These are phyloP conservation scores for Lenwebbia sp. DNA, from an alignment of 345 rosid genomes.

Conservation along the genomic window DNA sequence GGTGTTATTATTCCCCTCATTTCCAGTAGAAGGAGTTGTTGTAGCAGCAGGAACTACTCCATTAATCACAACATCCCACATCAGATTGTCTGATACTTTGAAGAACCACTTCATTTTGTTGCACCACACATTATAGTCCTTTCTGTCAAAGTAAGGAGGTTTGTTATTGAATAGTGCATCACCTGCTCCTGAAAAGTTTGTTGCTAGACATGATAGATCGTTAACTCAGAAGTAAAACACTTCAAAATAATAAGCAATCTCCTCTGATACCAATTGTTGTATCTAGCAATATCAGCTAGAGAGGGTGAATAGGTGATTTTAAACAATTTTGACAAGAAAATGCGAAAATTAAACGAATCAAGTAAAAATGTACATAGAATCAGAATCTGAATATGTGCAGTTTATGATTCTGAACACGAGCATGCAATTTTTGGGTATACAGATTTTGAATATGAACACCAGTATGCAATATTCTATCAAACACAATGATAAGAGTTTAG, in stretches of 20 bases:
- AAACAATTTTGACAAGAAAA: too few species aligned
- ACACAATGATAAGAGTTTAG: too few species aligned
- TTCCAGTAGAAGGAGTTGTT: accelerated
- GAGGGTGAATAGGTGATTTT: not conserved
- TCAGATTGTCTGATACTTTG: not conserved
- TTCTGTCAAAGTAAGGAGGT: not conserved
- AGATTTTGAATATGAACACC: too few species aligned
- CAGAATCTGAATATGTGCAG: too few species aligned
- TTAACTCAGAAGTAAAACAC: not conserved
- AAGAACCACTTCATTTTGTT: not conserved
- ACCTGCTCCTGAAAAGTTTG: not conserved
- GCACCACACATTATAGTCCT: accelerated
- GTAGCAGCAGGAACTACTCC: too few species aligned
- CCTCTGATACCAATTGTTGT: not conserved
- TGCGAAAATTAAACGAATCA: too few species aligned
- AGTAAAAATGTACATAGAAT: too few species aligned
- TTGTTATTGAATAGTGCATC: not conserved
- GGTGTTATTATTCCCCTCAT: too few species aligned
- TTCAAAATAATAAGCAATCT: not conserved
- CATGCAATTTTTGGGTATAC: too few species aligned
- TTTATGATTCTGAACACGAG: too few species aligned
- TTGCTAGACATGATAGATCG: not conserved
- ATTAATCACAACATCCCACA: not conserved
- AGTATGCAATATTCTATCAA: too few species aligned
- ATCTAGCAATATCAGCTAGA: not conserved